Base-by-base conservation (phyloP, 1,139 yeast species). In the Blastobotrys capitulatus region DNA sequence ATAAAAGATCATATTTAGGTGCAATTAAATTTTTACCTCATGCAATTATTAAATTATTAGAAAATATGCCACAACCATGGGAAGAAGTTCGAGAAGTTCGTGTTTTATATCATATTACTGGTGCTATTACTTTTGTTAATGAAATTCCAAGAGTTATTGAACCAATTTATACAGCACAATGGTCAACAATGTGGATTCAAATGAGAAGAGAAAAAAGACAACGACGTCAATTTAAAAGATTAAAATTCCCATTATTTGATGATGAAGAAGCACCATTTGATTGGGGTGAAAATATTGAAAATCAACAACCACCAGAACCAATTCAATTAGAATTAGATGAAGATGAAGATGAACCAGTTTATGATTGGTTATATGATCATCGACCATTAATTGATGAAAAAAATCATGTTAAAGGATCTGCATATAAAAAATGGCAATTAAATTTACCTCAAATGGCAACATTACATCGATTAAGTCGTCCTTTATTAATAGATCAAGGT, bases 61-160 rank as follows among this genome's bases (percentile, higher is more conserved):
- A 94, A 62, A 90, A 89, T 60, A 92, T 94, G 92, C 99, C 99
- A 0, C 96, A 89, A 64, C 99, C 99, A 1, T 94, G 99, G 99
- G 97, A 94, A 65, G 79, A 80, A 52, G 72, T 78, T 1, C 86
- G 86, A 52, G 95, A 86, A 49, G 98, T 94, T 12, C 81, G 79
- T 53, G 97, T 92, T 8, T 68, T 92, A 41, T 92, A 92, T 63
- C 99, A 92, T 62, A 77, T 79, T 19, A 82, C 95, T 0, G 98
- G 98, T 15, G 97, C 98, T 13, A 86, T 94, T 27, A 89, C 98
- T 0, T 89, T 94, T 73, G 96, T 94, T 22, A 84, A 92, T 63
- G 97, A 92, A 64, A 76, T 79, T 2, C 97, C 98, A 0, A 73
- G 95, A 56, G 97, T 92, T 2, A 85, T 89, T 19, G 96, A 87